phyloP scores from a whole-genome alignment of 305 asterid genomes.

The Fraxinus sp. region DNA sequence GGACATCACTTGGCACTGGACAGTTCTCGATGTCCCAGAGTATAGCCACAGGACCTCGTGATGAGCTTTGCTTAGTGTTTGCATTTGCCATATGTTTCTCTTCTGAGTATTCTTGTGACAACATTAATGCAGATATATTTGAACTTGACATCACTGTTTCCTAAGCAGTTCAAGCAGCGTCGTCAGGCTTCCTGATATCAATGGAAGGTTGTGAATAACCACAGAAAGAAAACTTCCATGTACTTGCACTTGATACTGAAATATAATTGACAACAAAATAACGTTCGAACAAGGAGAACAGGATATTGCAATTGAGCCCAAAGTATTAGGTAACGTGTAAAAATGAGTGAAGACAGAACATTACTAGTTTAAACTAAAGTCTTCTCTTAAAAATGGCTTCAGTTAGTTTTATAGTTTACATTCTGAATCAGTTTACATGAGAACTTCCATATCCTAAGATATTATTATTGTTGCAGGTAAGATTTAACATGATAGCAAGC shows the following conservation, averaged over 20 bases:
- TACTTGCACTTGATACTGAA: conserved; percentile 13
- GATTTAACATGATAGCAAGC: background rate
- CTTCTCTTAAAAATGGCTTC: background rate
- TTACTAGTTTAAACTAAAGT: background rate
- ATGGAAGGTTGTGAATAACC: conserved; percentile 20
- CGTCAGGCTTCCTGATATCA: conserved; percentile 29
- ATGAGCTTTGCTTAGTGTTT: conserved; percentile 24
- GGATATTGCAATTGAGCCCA: background rate
- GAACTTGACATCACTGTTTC: conserved; percentile 42
- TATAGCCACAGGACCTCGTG: conserved; percentile 64
- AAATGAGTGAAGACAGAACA: background rate
- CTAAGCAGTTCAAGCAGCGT: conserved; percentile 4
- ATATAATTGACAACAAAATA: background rate
- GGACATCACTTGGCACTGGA: conserved; percentile 80
- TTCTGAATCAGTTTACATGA: background rate
- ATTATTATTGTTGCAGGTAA: background rate
- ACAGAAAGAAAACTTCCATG: conserved; percentile 13
- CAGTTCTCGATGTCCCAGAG: conserved; percentile 99
- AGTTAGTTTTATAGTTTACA: background rate
- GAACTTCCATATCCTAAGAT: background rate
- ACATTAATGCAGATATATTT: conserved; percentile 31
- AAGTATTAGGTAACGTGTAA: background rate
- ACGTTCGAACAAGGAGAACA: background rate
- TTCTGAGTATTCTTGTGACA: conserved; percentile 37
- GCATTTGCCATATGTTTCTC: conserved; percentile 32